Conservation (phyloP, 78 protist genomes). For the Tieghemostelium lacteum region DNA sequence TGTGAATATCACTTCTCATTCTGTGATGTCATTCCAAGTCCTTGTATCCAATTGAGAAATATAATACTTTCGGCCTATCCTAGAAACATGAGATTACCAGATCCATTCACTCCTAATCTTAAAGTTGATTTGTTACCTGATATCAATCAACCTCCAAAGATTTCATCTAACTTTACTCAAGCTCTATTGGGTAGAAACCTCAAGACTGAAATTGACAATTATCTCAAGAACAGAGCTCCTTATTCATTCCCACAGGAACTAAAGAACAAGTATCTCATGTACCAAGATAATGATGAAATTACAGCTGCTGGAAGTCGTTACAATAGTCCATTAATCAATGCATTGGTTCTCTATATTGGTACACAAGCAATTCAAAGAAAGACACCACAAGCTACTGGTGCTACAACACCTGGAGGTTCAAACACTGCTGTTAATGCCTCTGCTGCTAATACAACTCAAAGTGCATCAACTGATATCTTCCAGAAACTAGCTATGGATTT, state of each 20-base stretch:
- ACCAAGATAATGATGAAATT: constrained; percentile 63
- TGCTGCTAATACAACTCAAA: constrained; percentile 16
- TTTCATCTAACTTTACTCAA: constrained; percentile 72
- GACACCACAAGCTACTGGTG: background rate
- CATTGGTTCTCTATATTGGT: constrained; percentile 94
- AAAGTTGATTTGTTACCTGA: constrained; percentile 96
- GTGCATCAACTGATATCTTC: constrained; percentile 92
- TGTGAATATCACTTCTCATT: constrained; percentile 95
- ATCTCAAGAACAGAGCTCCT: constrained; percentile 82
- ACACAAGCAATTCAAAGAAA: constrained; percentile 83
- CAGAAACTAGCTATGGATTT: constrained; percentile 85
- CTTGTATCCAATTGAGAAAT: constrained; percentile 97
- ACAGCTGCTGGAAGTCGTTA: constrained; percentile 67
- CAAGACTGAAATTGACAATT: constrained; percentile 81
- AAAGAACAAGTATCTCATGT: constrained; percentile 25
- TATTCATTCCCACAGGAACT: constrained; percentile 77
- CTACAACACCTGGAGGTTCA: no score
- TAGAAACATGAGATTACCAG: constrained; percentile 95
- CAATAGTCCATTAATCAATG: constrained; percentile 91
- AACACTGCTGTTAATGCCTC: background rate
- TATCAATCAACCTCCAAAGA: constrained; percentile 89
- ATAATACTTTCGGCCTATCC: constrained; percentile 98
- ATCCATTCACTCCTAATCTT: constrained; percentile 96
- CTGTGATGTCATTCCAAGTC: constrained; percentile 96
- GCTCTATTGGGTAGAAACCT: constrained; percentile 76